Evolutionary conservation across 495 filamentous ascomycete species (phyloP), one percentile per base, ranked within the genome.

Genomic region (Hypoxylon fragiforme): DNA sequence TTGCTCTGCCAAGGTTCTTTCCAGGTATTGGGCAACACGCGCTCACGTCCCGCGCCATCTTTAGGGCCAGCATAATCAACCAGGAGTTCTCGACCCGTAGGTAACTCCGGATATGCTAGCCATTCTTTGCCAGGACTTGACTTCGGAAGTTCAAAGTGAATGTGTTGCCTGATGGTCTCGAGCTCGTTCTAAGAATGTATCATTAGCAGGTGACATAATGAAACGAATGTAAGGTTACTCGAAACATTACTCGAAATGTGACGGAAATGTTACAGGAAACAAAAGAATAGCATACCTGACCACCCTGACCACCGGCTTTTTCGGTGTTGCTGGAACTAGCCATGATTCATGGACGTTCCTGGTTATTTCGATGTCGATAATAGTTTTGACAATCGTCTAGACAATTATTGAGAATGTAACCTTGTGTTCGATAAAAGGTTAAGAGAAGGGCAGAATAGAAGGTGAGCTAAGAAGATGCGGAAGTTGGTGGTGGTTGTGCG

Each of bases 61-160:
- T 65, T 71, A 36, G 46, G 35, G 24, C 61, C 24, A 6, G 61
- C 55, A 66, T 68, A 61, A 62, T 65, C 31, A 46, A 50, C 38
- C 62, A 77, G 16, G 66, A 67, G 37, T 71, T 71, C 63, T 70
- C 64, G 12, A 1, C 70, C 43, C 0, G 68, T 72, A 6, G 79
- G 79, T 3, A 80, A 38, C 20, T 80, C 77, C 0, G 79, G 74
- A 7, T 65, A 62, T 7, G 43, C 60, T 19, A 60, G 68, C 79
- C 79, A 82, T 53, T 66, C 67, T 3, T 51, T 20, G 16, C 50
- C 32, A 22, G 56, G 18, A 36, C 2, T 32, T 3, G 46, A 16
- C 24, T 60, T 30, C 43, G 58, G 28, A 8, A 9, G 44, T 1
- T 57, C 45, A 24, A 56, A 62, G 36, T 62, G 60, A 15, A 72